Percentiles rank a stretch among this genome's conserved stretches.
These are phyloP conservation scores for Neoarthrinium moseri DNA, from an alignment of 2,329 filamentous ascomycete species.

Conservation along the genomic window DNA sequence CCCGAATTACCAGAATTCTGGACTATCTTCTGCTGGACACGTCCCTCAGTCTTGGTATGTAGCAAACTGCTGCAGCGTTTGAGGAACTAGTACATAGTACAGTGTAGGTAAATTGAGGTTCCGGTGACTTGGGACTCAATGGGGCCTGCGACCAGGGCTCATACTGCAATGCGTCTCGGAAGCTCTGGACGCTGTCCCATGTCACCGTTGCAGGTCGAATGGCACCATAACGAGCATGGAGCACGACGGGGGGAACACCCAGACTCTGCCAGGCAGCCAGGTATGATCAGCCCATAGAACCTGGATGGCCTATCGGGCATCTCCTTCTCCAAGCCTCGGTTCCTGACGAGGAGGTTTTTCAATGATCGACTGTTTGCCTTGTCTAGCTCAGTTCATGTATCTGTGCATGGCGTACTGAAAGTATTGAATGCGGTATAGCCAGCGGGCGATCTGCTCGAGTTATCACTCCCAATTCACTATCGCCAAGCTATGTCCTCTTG, in stretches of 20 bases:
- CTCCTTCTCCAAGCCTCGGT: too few relatives aligned
- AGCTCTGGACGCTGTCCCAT: neutral
- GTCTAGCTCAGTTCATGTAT: too few relatives aligned
- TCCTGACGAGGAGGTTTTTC: too few relatives aligned
- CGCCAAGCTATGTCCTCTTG: too few relatives aligned
- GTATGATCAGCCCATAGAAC: constrained; percentile 6
- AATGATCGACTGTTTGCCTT: too few relatives aligned
- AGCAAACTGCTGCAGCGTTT: neutral
- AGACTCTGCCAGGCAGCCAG: neutral
- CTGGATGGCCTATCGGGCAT: too few relatives aligned
- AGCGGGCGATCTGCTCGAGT: too few relatives aligned
- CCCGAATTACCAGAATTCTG: too few relatives aligned
- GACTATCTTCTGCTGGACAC: neutral
- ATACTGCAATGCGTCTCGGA: neutral
- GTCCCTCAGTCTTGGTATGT: neutral
- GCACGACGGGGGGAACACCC: neutral
- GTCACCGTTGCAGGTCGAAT: constrained; percentile 3
- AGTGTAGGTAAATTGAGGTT: constrained; percentile 3
- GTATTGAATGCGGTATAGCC: too few relatives aligned
- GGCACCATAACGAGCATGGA: neutral
- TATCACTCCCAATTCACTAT: too few relatives aligned
- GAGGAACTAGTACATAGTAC: too few relatives aligned
- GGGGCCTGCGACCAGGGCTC: neutral
- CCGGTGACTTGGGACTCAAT: constrained; percentile 5
- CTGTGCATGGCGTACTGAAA: too few relatives aligned